Evolutionary conservation across 305 asterid genomes (phyloP).

Genomic region (Fraxinus greggii): DNA sequence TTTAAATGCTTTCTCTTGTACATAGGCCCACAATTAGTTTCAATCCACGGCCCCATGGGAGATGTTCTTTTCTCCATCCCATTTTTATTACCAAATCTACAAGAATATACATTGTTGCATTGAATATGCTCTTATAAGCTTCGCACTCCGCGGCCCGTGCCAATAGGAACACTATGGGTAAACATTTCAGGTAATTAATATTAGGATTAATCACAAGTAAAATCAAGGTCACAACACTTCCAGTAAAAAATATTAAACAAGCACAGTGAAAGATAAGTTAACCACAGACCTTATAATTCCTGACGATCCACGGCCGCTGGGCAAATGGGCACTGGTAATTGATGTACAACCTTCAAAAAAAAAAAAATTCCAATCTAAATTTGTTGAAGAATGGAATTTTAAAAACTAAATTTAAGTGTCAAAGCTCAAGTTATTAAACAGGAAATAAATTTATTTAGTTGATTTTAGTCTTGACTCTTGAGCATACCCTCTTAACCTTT

Average conservation of each 20-base stretch:
- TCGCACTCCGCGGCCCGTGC: neutral
- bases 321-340: conserved; percentile 65
- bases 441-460: neutral
- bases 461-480: neutral
- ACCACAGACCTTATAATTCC: conserved; percentile 67
- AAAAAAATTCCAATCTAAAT: conserved; percentile 4
- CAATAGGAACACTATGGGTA: neutral
- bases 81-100: no score
- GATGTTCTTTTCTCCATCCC: neutral
- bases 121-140: neutral
- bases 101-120: neutral
- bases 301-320: conserved; percentile 72
- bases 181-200: neutral
- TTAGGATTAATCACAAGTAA: neutral
- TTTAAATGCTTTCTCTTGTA: neutral
- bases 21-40: neutral
- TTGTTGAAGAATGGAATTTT: neutral
- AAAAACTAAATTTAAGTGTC: neutral
- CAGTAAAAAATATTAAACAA: neutral
- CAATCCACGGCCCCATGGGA: neutral
- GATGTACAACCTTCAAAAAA: conserved; percentile 60
- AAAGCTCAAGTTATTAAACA: neutral
- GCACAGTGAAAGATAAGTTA: neutral
- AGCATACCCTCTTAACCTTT: neutral
- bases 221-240: neutral